Evolutionary conservation across 2,329 filamentous ascomycete genomes (phyloP).

Genomic region (Xenoacremonium recifei): DNA sequence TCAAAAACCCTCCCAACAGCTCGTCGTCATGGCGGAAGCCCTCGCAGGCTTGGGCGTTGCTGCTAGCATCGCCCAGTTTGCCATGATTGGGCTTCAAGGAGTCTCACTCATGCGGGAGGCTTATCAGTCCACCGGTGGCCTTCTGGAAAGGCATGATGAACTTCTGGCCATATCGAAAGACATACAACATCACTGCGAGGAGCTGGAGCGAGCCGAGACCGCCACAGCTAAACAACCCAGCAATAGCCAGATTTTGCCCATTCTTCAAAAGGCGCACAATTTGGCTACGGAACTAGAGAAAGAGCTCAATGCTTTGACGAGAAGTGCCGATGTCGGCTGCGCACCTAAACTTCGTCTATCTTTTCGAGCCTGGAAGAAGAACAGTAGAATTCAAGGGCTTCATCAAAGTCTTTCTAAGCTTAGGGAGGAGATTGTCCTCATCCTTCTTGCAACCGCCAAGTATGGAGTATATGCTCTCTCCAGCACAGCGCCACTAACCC

Average conservation of each 20-base stretch:
- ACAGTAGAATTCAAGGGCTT: not conserved
- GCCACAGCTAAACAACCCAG: no score
- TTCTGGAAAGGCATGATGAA: constrained; percentile 1
- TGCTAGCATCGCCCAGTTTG: constrained; percentile 4
- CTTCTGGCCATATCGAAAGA: not conserved
- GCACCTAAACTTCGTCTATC: not conserved
- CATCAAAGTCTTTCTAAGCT: not conserved
- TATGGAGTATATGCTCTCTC: not conserved
- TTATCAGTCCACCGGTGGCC: constrained; percentile 1
- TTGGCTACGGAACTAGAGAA: not conserved
- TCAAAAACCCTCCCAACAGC: no score
- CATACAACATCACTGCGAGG: not conserved
- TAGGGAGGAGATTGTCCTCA: not conserved
- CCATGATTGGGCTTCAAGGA: not conserved
- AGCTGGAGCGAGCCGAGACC: not conserved
- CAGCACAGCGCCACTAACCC: not conserved
- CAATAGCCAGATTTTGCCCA: not conserved
- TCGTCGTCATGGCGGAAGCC: constrained; percentile 4
- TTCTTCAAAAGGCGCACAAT: not conserved
- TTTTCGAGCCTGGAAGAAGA: not conserved
- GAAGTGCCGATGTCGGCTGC: not conserved
- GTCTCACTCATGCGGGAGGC: not conserved
- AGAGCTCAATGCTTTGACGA: constrained; percentile 1
- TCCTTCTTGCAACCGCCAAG: not conserved
- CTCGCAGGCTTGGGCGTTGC: constrained; percentile 3